Percentiles rank a stretch among this genome's conserved stretches.
These are phyloP conservation scores for Sclerotinia trifoliorum DNA, from an alignment of 2,329 filamentous ascomycete species.

Conservation along the genomic window DNA sequence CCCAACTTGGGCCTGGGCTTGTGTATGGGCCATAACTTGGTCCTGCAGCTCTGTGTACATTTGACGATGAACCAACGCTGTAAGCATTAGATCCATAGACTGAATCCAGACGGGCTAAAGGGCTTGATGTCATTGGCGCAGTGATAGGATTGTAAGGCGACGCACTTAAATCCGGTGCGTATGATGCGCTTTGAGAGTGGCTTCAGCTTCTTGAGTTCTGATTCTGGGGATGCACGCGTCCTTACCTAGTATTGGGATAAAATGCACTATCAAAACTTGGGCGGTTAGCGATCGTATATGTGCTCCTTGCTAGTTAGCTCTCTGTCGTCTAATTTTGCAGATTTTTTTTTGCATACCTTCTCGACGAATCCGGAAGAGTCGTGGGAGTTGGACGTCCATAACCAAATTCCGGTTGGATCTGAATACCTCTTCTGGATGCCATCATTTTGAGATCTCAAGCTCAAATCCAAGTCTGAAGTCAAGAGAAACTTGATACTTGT, in stretches of 20 bases:
- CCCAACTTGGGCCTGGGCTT: slow-evolving; percentile 37
- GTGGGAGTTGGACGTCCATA: slow-evolving; percentile 34
- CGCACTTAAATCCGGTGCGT: slow-evolving; percentile 32
- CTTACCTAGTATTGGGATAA: slow-evolving; percentile 40
- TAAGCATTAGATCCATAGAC: slow-evolving; percentile 38
- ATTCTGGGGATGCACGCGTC: slow-evolving; percentile 24
- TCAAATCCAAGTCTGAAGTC: background rate
- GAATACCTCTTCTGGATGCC: slow-evolving; percentile 39
- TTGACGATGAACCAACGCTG: slow-evolving; percentile 34
- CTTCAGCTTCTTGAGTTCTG: slow-evolving; percentile 35
- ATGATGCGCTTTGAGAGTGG: slow-evolving; percentile 35
- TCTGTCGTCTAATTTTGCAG: slow-evolving; percentile 21
- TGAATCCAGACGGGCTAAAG: slow-evolving; percentile 33
- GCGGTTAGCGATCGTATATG: slow-evolving; percentile 34
- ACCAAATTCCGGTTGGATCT: slow-evolving; percentile 39
- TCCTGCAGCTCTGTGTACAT: slow-evolving; percentile 37
- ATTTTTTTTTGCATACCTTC: slow-evolving; percentile 37
- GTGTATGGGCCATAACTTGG: slow-evolving; percentile 37
- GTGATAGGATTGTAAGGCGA: slow-evolving; percentile 36
- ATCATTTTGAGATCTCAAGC: slow-evolving; percentile 31
- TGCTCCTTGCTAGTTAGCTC: slow-evolving; percentile 37
- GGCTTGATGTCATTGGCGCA: slow-evolving; percentile 27
- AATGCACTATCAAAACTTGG: slow-evolving; percentile 35
- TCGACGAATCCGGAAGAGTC: slow-evolving; percentile 33
- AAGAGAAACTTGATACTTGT: slow-evolving; percentile 14